phyloP scores from a whole-genome alignment of 805 yeast species.

The Pichia scutulata region DNA sequence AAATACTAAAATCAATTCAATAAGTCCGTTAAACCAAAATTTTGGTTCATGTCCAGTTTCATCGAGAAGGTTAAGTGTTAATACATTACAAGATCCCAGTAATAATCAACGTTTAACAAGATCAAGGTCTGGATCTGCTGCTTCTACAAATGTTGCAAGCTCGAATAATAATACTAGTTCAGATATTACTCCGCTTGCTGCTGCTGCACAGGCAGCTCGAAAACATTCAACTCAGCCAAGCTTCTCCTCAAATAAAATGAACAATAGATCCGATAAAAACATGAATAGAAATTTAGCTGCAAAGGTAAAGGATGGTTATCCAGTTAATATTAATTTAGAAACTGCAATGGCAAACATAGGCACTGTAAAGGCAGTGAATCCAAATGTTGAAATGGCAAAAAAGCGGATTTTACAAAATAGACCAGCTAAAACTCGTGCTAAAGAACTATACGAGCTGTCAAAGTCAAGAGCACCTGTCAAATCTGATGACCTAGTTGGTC shows the following conservation, averaged over 20 bases:
- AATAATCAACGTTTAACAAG: neutral
- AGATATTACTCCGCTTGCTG: slow-evolving; percentile 11
- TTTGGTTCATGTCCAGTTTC: slow-evolving; percentile 21
- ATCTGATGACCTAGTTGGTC: slow-evolving; percentile 6
- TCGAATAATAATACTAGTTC: neutral
- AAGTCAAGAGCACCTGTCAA: slow-evolving; percentile 18
- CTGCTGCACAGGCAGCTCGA: slow-evolving; percentile 29
- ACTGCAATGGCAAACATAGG: neutral
- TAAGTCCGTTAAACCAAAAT: slow-evolving; percentile 31
- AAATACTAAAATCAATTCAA: slow-evolving; percentile 66
- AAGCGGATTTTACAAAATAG: slow-evolving; percentile 10
- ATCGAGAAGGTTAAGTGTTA: slow-evolving; percentile 7
- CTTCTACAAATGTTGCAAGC: neutral
- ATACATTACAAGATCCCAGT: slow-evolving; percentile 1
- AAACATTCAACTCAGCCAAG: slow-evolving; percentile 15
- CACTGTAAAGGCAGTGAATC: slow-evolving; percentile 7
- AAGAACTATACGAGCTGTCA: slow-evolving; percentile 47
- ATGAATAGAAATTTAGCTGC: neutral
- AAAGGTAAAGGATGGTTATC: neutral
- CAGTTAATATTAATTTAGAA: neutral
- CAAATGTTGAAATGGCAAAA: slow-evolving; percentile 13
- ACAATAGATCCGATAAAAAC: neutral
- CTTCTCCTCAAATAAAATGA: neutral
- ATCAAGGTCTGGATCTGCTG: slow-evolving; percentile 8
- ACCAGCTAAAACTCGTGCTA: slow-evolving; percentile 35